Base-by-base conservation (phyloP, 2,329 filamentous ascomycete species). In the Cercospora zeae-maydis region DNA sequence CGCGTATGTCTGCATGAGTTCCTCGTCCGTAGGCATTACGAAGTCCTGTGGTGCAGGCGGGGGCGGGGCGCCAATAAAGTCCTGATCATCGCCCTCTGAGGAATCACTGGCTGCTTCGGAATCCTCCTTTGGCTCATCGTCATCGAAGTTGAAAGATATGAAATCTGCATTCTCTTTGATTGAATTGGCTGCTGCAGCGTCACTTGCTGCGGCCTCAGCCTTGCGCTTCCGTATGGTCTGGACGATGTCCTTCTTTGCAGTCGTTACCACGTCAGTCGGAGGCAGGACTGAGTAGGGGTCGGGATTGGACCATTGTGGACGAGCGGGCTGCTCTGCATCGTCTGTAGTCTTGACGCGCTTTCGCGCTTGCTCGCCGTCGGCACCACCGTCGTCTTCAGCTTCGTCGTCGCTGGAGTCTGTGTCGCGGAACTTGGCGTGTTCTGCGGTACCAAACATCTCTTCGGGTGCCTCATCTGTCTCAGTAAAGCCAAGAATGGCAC, bases 251-350 rank as follows among this genome's bases (percentile, higher is more conserved):
- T 87, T 88, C 76, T 89, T 92, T 77, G 95, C 96, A 19, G 84
- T 83, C 39, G 85, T 82, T 4, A 80, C 82, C 59, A 92, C 89
- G 67, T 93, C 89, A 0, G 88, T 85, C 6, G 92, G 92, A 8
- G 93, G 93, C 9, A 96, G 81, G 1, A 86, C 90, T 5, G 91
- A 96, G 76, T 98, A 97, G 0, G 93, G 92, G 74, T 98, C 93
- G 3, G 93, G 93, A 70, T 98, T 98, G 4, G 92, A 96, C 93
- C 93, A 98, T 75, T 90, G 92, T 2, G 92, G 92, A 4, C 75
- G 74, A 6, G 73, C 73, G 45, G 77, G 65, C 19, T 59, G 64
- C 11, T 62, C 73, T 19, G 73, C 74, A 47, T 77, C 68, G 14
- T 52, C 61, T 21, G 63, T 73, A 36, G 61, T 64, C 58, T 72